Evolutionary conservation across 768 basidiomycete species (phyloP), one percentile per base, ranked within the genome.

Genomic region (Paxillus involutus): DNA sequence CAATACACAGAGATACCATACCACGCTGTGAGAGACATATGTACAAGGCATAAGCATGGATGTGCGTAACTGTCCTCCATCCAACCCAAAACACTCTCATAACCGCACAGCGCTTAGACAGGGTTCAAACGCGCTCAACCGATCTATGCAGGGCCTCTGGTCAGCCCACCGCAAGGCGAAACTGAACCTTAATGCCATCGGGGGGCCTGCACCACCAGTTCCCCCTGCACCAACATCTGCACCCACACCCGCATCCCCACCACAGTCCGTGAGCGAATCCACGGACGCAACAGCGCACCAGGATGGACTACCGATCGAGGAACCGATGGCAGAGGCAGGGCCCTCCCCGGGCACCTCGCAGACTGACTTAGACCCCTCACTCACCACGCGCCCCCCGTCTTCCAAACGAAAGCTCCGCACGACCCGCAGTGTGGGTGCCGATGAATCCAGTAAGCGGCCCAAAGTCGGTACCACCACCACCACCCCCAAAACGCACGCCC

Each of bases 71-170:
- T 4, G 9, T 33, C 12, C 2, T 30, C 13, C n/a, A 48, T 16
- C 13, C 13, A 7, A 46, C 17, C 21, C 12, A 37, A 47, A 33
- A 29, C 45, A 45, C 10, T 54, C 54, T 47, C 26, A 55, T 60
- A 47, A 67, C 51, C 39, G 14, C 69, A 60, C 71, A 56, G 68
- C 67, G 68, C 65, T 67, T 74, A 86, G 85, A 72, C 65, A 90
- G 88, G 84, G 81, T 49, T 78, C 86, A 53, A 91, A 91, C 73
- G 70, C 80, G 16, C 75, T 92, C 61, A 92, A 92, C 70, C 76
- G 79, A 52, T 88, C 88, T 21, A 88, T 90, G 84, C 89, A 89
- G 69, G 84, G 82, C 21, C 77, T 89, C 17, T 92, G 90, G 90
- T 81, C 85, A 0, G 76, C 71, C 11, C 88, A 91, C 51, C 75